A percentile compares a stretch with the other conserved stretches of the same genome.
Conservation (phyloP, 1,284 basidiomycete species). For the Tilletia caries region DNA sequence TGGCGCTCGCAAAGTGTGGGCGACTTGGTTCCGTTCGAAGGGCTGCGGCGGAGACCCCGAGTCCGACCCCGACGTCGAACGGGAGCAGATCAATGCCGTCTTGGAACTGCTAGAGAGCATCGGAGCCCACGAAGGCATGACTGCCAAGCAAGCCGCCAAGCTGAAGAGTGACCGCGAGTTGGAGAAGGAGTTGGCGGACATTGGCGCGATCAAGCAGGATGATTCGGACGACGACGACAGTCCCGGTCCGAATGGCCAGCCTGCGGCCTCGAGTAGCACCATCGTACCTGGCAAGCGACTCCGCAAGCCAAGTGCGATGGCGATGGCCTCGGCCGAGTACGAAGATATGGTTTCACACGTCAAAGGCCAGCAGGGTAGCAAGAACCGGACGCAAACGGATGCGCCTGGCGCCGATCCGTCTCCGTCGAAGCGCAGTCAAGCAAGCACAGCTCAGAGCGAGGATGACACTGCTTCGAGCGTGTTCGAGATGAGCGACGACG, state of each 20-base stretch:
- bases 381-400: not conserved
- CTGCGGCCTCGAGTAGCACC: not conserved
- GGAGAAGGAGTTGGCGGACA: slow-evolving; percentile 1
- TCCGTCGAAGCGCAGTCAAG: not conserved
- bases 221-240: not conserved
- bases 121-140: not conserved
- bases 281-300: not conserved
- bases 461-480: not conserved
- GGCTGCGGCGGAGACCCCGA: not conserved
- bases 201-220: not conserved
- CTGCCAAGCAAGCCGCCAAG: not conserved
- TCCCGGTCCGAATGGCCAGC: not conserved
- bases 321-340: not conserved
- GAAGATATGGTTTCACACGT: not conserved
- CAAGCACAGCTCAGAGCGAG: not conserved
- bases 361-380: not conserved
- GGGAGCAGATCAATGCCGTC: not conserved
- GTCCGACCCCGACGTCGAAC: not conserved
- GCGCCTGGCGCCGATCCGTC: not conserved
- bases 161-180: not conserved
- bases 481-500: not conserved
- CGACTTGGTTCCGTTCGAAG: not conserved
- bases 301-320: slow-evolving; percentile 2
- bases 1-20: slow-evolving; percentile 5
- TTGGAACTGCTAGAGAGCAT: not conserved